A percentile compares a stretch with the other conserved stretches of the same genome.
Evolutionary conservation across 2,329 filamentous ascomycete species (phyloP).

Genomic region (Ascochyta lentis): DNA sequence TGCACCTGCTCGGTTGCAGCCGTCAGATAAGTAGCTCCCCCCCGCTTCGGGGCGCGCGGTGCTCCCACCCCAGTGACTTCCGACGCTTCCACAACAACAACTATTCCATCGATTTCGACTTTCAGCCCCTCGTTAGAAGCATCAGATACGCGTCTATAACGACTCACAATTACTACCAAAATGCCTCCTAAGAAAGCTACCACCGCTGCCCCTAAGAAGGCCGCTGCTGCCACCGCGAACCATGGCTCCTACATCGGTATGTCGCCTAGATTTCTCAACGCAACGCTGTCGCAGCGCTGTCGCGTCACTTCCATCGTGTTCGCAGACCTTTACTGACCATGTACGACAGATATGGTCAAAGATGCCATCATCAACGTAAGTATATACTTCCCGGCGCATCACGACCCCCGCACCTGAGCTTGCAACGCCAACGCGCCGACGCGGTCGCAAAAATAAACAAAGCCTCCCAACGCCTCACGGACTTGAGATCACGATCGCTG

Average conservation of each 20-base stretch:
- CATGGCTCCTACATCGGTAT: slow-evolving; percentile 72
- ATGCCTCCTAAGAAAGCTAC: slow-evolving; percentile 72
- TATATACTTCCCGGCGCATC: slow-evolving; percentile 60
- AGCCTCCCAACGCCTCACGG: slow-evolving; percentile 18
- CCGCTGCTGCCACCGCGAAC: slow-evolving; percentile 58
- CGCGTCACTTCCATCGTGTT: slow-evolving; percentile 51
- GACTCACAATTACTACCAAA: slow-evolving; percentile 43
- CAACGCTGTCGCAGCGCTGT: slow-evolving; percentile 55
- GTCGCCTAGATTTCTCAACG: slow-evolving; percentile 53
- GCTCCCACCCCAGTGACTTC: slow-evolving; percentile 32
- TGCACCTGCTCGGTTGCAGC: slow-evolving; percentile 33
- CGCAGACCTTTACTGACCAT: slow-evolving; percentile 62
- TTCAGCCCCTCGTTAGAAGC: slow-evolving; percentile 44
- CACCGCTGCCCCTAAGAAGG: slow-evolving; percentile 65
- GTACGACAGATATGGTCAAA: slow-evolving; percentile 71
- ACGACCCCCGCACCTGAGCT: slow-evolving; percentile 44
- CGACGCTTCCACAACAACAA: slow-evolving; percentile 34
- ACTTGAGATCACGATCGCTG: slow-evolving; percentile 49
- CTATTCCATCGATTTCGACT: slow-evolving; percentile 28
- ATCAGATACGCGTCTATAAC: slow-evolving; percentile 33
- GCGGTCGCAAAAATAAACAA: slow-evolving; percentile 41
- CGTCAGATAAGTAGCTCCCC: slow-evolving; percentile 40
- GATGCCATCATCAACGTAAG: slow-evolving; percentile 74
- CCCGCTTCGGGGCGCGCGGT: slow-evolving; percentile 36
- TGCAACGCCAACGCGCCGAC: slow-evolving; percentile 44